Base-by-base conservation (phyloP, 169 alveolate genomes). In the Plasmodium gonderi region DNA sequence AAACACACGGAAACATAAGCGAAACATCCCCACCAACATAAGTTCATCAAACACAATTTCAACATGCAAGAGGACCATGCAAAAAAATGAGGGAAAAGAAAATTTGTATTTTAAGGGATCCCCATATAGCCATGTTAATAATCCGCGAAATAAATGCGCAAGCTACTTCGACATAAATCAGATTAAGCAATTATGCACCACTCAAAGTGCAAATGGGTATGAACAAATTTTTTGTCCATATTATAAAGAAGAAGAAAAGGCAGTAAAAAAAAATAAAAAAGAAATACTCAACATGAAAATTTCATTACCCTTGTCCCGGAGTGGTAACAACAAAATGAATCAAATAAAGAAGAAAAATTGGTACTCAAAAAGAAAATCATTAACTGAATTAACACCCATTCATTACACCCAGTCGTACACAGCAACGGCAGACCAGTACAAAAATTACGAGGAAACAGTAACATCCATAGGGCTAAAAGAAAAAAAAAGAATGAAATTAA, bases 91-190 rank as follows among this genome's bases (percentile, higher is more conserved):
- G 12, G 72, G 68, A 9, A 51, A 17, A 65, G 79, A 76, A 49
- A 54, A 60, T 65, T 49, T 40, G 11, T 17, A 17, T 78, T 23
- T 75, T 12, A 87, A 87, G 67, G 79, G 31, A 20, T 45, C 78
- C n/a, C 45, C 74, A 12, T 49, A 23, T 14, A 44, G 36, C 11
- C 29, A 60, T 87, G 91, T 26, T 14, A 74, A 85, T 33, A 85
- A 75, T 60, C 20, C 38, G 17, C 47, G 40, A 38, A 87, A 74
- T 45, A 36, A 87, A 17, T 44, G 69, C 54, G 14, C 93, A 20
- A 87, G 45, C 51, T 87, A 87, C 68, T 75, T 87, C 54, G 79
- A 87, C 51, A 29, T 75, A 75, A 87, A 36, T 60, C 31, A 87
- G 29, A 75, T 87, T 75, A 87, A 87, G 47, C 51, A 74, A 33